Percentiles rank a stretch among this genome's conserved stretches.
These are phyloP conservation scores for Backusella circina DNA, from an alignment of 192 early-diverging fungal genomes.

Conservation along the genomic window DNA sequence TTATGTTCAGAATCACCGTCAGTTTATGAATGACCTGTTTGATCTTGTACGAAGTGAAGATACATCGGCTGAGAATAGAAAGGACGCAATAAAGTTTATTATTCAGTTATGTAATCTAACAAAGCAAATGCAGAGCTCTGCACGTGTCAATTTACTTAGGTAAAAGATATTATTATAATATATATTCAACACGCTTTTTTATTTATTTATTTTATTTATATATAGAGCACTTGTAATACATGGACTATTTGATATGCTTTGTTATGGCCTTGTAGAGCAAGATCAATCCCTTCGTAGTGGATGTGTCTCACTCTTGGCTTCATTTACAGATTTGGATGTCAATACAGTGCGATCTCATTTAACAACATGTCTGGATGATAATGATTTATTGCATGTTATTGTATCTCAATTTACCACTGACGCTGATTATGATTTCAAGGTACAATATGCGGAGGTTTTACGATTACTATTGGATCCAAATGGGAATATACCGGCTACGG, in stretches of 20 bases:
- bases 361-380: conserved; percentile 51
- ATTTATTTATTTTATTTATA: too few relatives aligned
- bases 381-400: conserved; percentile 65
- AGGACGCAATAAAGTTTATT: conserved; percentile 76
- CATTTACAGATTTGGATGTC: conserved; percentile 79
- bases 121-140: conserved; percentile 61
- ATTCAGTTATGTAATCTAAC: conserved; percentile 77
- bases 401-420: conserved; percentile 61
- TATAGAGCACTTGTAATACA: conserved; percentile 69
- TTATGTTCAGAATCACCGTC: conserved; percentile 65
- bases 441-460: conserved; percentile 73
- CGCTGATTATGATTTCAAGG: conserved; percentile 59
- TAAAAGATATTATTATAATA: conserved; percentile 22
- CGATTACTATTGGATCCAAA: conserved; percentile 70
- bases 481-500: neutral
- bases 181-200: neutral
- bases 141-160: conserved; percentile 64
- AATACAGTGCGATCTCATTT: conserved; percentile 68
- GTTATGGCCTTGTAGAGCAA: conserved; percentile 57
- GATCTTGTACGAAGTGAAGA: conserved; percentile 51
- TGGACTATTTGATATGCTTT: conserved; percentile 79
- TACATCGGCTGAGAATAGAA: conserved; percentile 51
- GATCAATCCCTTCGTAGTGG: conserved; percentile 57
- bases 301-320: conserved; percentile 64
- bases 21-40: conserved; percentile 71